These are phyloP conservation scores for Canna indica DNA, from an alignment of 176 grass and related monocot genomes.

Conservation along the genomic window DNA sequence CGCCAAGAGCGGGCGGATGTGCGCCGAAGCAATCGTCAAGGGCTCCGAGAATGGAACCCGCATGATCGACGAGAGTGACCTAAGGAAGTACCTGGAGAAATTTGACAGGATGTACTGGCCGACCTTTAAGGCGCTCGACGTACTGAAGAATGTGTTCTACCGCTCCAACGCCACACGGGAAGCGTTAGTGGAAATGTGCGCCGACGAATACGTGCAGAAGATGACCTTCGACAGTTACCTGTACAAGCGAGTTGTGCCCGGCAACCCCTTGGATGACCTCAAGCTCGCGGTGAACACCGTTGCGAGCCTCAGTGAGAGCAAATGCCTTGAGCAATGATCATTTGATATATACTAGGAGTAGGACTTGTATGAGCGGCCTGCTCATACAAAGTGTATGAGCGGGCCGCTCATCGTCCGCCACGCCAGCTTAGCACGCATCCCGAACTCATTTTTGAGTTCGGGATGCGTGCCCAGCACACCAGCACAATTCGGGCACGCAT, in stretches of 20 bases:
- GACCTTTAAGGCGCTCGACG: constrained; percentile 95
- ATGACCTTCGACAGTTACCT: constrained; percentile 99
- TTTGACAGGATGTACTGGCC: constrained; percentile 95
- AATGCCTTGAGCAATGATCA: constrained; percentile 77
- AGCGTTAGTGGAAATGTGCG: constrained; percentile 98
- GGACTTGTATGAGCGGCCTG: no score
- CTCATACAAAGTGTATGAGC: no score
- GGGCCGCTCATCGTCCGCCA: no score
- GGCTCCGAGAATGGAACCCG: constrained; percentile 67
- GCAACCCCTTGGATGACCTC: constrained; percentile 87
- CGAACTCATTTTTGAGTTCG: no score
- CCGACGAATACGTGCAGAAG: constrained; percentile 93
- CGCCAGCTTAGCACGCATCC: no score
- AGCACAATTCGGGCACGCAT: no score
- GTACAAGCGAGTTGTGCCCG: constrained; percentile 91
- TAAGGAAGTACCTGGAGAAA: constrained; percentile 85
- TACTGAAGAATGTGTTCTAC: constrained; percentile 99
- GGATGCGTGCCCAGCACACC: no score
- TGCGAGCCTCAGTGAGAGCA: constrained; percentile 83
- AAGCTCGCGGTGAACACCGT: constrained; percentile 93
- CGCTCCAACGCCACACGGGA: constrained; percentile 78
- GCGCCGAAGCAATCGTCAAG: constrained; percentile 76
- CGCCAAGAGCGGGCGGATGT: constrained; percentile 88
- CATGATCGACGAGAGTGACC: constrained; percentile 84
- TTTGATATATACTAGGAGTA: no score